phyloP scores from a whole-genome alignment of 371 early-diverging fungal species.

The Mucor lusitanicus region DNA sequence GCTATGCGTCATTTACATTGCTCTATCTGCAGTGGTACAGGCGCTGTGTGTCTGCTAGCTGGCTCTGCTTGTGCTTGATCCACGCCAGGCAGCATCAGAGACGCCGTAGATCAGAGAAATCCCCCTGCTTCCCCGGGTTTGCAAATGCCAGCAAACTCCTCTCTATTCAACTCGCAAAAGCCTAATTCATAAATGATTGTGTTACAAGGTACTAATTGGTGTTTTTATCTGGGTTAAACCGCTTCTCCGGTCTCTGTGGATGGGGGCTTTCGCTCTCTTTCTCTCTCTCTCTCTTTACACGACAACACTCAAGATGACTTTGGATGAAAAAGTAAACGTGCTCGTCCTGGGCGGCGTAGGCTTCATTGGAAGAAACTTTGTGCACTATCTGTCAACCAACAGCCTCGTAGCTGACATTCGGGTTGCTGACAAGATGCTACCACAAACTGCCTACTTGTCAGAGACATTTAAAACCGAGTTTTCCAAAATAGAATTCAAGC shows the following conservation, averaged over 20 bases:
- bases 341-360: conserved; percentile 84
- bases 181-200: not conserved
- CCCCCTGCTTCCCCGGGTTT: not conserved
- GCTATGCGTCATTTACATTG: not conserved
- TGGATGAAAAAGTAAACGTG: conserved; percentile 33
- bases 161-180: not conserved
- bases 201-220: not conserved
- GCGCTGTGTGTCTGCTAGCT: not conserved
- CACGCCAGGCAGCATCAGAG: not conserved
- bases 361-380: conserved; percentile 84
- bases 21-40: too few species aligned
- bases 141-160: not conserved
- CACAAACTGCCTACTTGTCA: conserved; percentile 84
- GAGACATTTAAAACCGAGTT: conserved; percentile 68
- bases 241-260: not conserved
- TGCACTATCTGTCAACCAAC: conserved; percentile 70
- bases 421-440: conserved; percentile 90
- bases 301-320: conserved; percentile 3
- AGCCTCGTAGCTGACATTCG: conserved; percentile 68
- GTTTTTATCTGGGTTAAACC: conserved; percentile 3
- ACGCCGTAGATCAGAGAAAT: not conserved
- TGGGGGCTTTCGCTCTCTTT: not conserved
- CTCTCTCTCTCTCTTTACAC: not conserved
- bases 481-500: conserved; percentile 75
- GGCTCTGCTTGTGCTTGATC: not conserved